phyloP scores from a whole-genome alignment of 1,284 basidiomycete species.

The Amylostereum areolatum region DNA sequence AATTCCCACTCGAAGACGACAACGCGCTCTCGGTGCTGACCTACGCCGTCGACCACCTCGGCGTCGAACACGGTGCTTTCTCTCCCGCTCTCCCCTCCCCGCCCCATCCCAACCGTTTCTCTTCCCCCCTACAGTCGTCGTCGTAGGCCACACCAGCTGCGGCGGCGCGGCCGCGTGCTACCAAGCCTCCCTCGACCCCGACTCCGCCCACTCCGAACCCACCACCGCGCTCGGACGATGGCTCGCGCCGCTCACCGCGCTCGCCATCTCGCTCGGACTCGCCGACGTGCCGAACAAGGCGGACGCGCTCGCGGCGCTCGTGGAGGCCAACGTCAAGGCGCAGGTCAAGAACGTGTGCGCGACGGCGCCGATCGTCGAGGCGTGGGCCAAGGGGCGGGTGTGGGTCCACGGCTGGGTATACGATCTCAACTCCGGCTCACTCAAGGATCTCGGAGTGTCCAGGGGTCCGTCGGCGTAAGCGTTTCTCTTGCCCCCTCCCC shows the following conservation, averaged over 20 bases:
- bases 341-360: slow-evolving; percentile 73
- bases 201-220: slow-evolving; percentile 26
- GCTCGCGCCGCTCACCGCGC: slow-evolving; percentile 64
- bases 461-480: slow-evolving; percentile 33
- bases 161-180: slow-evolving; percentile 71
- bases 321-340: slow-evolving; percentile 71
- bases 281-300: slow-evolving; percentile 26
- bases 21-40: slow-evolving; percentile 75
- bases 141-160: slow-evolving; percentile 80
- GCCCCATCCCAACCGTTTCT: slow-evolving; percentile 21
- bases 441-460: slow-evolving; percentile 65
- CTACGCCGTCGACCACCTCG: slow-evolving; percentile 76
- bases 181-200: slow-evolving; percentile 27
- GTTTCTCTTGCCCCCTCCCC: no score
- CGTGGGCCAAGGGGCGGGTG: slow-evolving; percentile 68
- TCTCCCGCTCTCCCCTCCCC: slow-evolving; percentile 18
- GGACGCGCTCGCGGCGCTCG: slow-evolving; percentile 50
- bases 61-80: slow-evolving; percentile 75
- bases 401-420: slow-evolving; percentile 86
- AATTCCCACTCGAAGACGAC: slow-evolving; percentile 77
- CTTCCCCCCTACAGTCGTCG: slow-evolving; percentile 49
- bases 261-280: slow-evolving; percentile 47
- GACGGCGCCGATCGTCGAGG: slow-evolving; percentile 56
- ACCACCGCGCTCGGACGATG: slow-evolving; percentile 60
- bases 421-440: slow-evolving; percentile 61